A percentile compares a stretch with the other conserved stretches of the same genome.
These are phyloP conservation scores for Closterium sp. DNA, from an alignment of 139 green algal species.

Conservation along the genomic window DNA sequence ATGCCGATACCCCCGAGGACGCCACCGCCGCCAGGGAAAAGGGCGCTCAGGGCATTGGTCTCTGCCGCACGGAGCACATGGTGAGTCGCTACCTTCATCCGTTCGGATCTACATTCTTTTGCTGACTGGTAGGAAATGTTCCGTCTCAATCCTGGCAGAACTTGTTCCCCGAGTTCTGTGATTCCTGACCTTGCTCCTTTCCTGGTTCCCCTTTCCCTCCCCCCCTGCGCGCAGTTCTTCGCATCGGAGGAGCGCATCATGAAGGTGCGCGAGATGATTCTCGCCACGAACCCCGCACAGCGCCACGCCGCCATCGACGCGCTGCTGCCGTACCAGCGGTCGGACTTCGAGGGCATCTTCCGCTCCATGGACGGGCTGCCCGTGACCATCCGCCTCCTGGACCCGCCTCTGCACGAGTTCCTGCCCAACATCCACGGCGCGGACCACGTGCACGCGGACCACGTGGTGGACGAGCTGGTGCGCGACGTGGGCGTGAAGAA, in stretches of 20 bases:
- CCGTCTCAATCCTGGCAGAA: too few relatives aligned
- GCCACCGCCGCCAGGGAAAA: constrained; percentile 57
- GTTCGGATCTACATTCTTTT: too few relatives aligned
- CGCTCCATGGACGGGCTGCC: constrained; percentile 63
- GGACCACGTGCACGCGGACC: constrained; percentile 27
- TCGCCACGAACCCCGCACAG: constrained; percentile 52
- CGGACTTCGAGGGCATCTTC: constrained; percentile 79
- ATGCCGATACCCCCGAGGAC: constrained; percentile 84
- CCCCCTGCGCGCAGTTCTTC: constrained; percentile 68
- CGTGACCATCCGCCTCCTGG: constrained; percentile 88
- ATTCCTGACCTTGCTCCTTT: too few relatives aligned
- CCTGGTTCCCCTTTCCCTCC: too few relatives aligned
- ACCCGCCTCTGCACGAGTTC: constrained; percentile 94
- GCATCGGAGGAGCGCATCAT: constrained; percentile 72
- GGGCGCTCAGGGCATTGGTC: constrained; percentile 82
- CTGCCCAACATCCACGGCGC: constrained; percentile 63
- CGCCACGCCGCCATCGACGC: constrained; percentile 65
- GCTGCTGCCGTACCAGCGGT: constrained; percentile 71
- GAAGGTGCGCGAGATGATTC: constrained; percentile 84
- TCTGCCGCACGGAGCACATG: constrained; percentile 91
- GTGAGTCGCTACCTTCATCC: not conserved
- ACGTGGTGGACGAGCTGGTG: not conserved
- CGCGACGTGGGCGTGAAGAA: constrained; percentile 19
- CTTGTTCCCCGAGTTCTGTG: too few relatives aligned
- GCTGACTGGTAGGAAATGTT: constrained; percentile 2